Conservation (phyloP, 1,284 basidiomycete species). For the Naganishia sp. region DNA sequence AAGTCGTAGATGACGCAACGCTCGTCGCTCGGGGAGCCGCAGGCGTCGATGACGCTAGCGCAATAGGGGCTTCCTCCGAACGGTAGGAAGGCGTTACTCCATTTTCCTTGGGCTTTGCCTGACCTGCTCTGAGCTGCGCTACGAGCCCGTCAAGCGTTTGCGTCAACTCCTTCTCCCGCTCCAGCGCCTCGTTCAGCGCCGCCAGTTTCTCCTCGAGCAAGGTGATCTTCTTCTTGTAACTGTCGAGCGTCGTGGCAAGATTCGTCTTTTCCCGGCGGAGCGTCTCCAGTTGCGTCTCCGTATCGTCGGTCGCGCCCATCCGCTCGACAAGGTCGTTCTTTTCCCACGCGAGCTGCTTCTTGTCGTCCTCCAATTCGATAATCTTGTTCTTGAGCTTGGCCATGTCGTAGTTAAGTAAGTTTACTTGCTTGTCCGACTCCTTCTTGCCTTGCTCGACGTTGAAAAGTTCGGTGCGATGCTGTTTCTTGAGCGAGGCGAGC, state of each 20-base stretch:
- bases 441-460: conserved; percentile 1
- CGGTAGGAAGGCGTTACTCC: too few relatives aligned
- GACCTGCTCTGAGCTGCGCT: not conserved
- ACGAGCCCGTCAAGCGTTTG: not conserved
- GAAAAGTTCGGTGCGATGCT: too few relatives aligned
- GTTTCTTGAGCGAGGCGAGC: not conserved
- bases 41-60: too few relatives aligned
- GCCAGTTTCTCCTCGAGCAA: not conserved
- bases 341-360: not conserved
- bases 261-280: not conserved
- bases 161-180: not conserved
- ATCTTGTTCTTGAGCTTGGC: not conserved
- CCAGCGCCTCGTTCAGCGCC: not conserved
- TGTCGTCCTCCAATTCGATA: not conserved
- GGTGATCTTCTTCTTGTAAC: not conserved
- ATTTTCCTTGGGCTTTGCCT: not conserved
- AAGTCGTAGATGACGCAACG: too few relatives aligned
- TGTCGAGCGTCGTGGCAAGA: not conserved
- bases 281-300: not conserved
- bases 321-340: not conserved
- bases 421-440: not conserved
- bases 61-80: too few relatives aligned
- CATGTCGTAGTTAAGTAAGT: not conserved
- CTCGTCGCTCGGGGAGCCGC: too few relatives aligned
- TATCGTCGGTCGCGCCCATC: not conserved